These are phyloP conservation scores for Datisca glomerata DNA, from an alignment of 306 rosid genomes.

Conservation along the genomic window DNA sequence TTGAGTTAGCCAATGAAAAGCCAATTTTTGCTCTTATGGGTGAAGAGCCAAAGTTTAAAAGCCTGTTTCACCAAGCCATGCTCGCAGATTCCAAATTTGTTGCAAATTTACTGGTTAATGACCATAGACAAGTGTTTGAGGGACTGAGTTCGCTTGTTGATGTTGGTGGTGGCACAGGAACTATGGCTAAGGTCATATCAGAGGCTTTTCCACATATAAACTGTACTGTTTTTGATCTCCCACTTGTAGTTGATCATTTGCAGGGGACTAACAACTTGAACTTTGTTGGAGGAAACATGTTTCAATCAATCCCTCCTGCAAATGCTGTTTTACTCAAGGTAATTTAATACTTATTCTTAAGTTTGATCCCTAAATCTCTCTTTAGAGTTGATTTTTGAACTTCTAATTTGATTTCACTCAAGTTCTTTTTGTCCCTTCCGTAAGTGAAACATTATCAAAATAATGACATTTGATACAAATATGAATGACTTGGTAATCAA, in stretches of 20 bases:
- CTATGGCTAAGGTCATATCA: conserved; percentile 22
- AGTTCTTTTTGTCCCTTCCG: no score
- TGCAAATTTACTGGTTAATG: conserved; percentile 1
- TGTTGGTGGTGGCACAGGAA: conserved; percentile 30
- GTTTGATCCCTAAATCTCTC: no score
- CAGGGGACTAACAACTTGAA: conserved; percentile 15
- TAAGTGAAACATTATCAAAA: no score
- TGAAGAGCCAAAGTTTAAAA: conserved; percentile 1
- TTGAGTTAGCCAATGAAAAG: conserved; percentile 12
- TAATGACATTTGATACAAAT: no score
- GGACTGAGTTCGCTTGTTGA: conserved; percentile 26
- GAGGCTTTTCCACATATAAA: conserved; percentile 15
- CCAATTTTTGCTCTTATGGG: conserved; percentile 11
- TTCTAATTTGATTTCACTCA: no score
- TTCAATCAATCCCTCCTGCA: conserved; percentile 16
- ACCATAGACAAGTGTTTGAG: conserved; percentile 14
- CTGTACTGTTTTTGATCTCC: conserved; percentile 26
- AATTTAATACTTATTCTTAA: no score
- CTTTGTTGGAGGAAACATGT: conserved; percentile 19
- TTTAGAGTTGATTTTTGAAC: no score
- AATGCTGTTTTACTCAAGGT: conserved; percentile 23
- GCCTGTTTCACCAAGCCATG: conserved; percentile 24
- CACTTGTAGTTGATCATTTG: conserved; percentile 13
- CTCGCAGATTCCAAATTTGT: conserved; percentile 10
- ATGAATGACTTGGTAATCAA: no score